Evolutionary conservation across 495 filamentous ascomycete genomes (phyloP).

Genomic region (Hypoxylon perforatum): DNA sequence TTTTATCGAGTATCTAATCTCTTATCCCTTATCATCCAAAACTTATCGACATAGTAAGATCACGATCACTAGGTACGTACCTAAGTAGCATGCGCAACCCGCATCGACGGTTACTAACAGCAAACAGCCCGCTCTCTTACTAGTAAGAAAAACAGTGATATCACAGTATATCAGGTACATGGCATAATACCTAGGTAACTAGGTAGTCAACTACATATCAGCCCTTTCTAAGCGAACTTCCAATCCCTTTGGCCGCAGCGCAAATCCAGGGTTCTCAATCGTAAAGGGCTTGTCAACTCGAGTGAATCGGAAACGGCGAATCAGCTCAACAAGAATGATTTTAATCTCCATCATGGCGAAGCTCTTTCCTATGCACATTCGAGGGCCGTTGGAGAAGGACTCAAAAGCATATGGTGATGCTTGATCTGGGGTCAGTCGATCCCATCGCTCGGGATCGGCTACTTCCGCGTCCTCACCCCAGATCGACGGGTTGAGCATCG

Average conservation of each 20-base stretch:
- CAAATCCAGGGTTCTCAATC: slow-evolving; percentile 31
- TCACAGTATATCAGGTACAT: too few relatives aligned
- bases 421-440: slow-evolving; percentile 23
- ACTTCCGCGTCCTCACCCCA: slow-evolving; percentile 40
- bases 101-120: too few relatives aligned
- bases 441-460: slow-evolving; percentile 44
- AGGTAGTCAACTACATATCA: neutral
- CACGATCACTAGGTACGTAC: too few relatives aligned
- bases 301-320: slow-evolving; percentile 41
- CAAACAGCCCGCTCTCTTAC: too few relatives aligned
- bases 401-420: slow-evolving; percentile 35
- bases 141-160: too few relatives aligned
- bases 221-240: slow-evolving; percentile 32
- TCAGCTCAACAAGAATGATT: slow-evolving; percentile 39
- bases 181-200: too few relatives aligned
- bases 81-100: too few relatives aligned
- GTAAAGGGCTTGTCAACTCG: slow-evolving; percentile 2
- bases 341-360: slow-evolving; percentile 47
- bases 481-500: slow-evolving; percentile 11
- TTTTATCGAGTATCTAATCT: too few relatives aligned
- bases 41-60: too few relatives aligned
- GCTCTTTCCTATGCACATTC: slow-evolving; percentile 45
- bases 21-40: too few relatives aligned
- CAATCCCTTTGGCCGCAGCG: slow-evolving; percentile 29
- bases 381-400: slow-evolving; percentile 40